A percentile compares a stretch with the other conserved stretches of the same genome.
Evolutionary conservation across 1,284 basidiomycete genomes (phyloP).

Genomic region (Bondarzewia mesenterica): DNA sequence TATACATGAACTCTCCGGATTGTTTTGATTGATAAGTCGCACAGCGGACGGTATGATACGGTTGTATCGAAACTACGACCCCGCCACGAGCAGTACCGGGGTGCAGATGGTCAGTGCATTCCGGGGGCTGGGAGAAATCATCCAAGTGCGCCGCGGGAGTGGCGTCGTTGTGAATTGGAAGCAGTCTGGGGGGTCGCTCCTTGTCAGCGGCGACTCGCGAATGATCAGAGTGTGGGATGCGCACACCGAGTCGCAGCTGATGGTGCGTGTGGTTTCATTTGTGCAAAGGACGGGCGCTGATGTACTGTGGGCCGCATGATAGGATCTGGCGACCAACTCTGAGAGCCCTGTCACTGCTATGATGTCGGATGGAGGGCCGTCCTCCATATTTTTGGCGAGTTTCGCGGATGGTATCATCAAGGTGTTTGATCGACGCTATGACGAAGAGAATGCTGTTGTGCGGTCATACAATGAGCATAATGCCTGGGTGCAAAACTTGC

Average conservation of each 20-base stretch:
- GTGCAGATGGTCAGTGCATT: conserved; percentile 90
- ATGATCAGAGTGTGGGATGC: conserved; percentile 95
- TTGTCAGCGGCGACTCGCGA: conserved; percentile 88
- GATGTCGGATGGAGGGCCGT: conserved; percentile 70
- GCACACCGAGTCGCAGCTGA: conserved; percentile 77
- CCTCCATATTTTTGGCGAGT: conserved; percentile 81
- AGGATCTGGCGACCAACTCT: conserved; percentile 86
- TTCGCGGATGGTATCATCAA: conserved; percentile 92
- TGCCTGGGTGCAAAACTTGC: conserved; percentile 89
- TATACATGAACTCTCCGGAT: neutral
- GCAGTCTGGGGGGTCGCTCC: conserved; percentile 77
- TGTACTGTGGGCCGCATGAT: conserved; percentile 4
- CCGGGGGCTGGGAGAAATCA: conserved; percentile 79
- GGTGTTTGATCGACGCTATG: conserved; percentile 86
- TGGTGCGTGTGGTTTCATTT: conserved; percentile 43
- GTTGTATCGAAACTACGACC: conserved; percentile 86
- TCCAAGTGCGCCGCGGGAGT: conserved; percentile 64
- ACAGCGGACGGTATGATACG: conserved; percentile 88
- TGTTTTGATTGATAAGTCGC: conserved; percentile 4
- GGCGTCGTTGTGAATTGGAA: conserved; percentile 94
- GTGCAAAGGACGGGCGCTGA: neutral
- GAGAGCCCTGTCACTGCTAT: conserved; percentile 88
- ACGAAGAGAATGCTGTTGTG: conserved; percentile 81
- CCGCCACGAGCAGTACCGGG: conserved; percentile 51
- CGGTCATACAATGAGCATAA: conserved; percentile 78